Conservation (phyloP, 2,329 filamentous ascomycete species). For the Penicillium olsonii region DNA sequence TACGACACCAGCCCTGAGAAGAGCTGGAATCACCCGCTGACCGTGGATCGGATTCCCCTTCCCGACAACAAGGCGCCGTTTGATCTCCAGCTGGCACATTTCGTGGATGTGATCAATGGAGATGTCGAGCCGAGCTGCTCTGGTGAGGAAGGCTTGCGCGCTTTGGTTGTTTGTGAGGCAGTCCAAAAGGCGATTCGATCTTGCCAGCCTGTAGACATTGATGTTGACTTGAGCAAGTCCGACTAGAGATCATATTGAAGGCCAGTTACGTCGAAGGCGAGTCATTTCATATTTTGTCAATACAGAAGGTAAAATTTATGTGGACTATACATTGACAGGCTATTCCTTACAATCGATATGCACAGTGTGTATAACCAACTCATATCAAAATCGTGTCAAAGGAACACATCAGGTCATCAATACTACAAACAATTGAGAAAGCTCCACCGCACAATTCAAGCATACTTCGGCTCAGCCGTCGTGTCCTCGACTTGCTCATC, state of each 20-base stretch:
- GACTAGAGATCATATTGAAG: not conserved
- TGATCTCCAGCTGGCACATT: constrained; percentile 55
- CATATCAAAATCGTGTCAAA: not conserved
- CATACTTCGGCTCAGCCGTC: constrained; percentile 13
- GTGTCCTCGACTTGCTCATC: constrained; percentile 21
- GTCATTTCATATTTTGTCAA: not conserved
- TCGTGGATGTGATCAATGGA: constrained; percentile 51
- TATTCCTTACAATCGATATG: constrained; percentile 1
- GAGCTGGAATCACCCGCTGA: constrained; percentile 46
- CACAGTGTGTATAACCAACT: not conserved
- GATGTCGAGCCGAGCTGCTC: constrained; percentile 50
- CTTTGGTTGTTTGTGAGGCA: constrained; percentile 56
- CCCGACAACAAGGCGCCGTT: constrained; percentile 48
- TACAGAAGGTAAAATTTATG: not conserved
- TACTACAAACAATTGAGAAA: not conserved
- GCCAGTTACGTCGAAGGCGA: not conserved
- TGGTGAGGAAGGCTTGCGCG: constrained; percentile 52
- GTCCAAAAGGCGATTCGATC: constrained; percentile 48
- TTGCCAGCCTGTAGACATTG: constrained; percentile 37
- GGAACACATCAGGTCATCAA: not conserved
- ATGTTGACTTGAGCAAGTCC: constrained; percentile 15
- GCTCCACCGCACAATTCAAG: constrained; percentile 7
- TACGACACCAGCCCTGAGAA: constrained; percentile 43
- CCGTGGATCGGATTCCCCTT: constrained; percentile 32
- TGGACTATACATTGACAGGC: not conserved